Conservation (phyloP, 352 stramenopile genomes). For the Aphanomyces cochlioides region DNA sequence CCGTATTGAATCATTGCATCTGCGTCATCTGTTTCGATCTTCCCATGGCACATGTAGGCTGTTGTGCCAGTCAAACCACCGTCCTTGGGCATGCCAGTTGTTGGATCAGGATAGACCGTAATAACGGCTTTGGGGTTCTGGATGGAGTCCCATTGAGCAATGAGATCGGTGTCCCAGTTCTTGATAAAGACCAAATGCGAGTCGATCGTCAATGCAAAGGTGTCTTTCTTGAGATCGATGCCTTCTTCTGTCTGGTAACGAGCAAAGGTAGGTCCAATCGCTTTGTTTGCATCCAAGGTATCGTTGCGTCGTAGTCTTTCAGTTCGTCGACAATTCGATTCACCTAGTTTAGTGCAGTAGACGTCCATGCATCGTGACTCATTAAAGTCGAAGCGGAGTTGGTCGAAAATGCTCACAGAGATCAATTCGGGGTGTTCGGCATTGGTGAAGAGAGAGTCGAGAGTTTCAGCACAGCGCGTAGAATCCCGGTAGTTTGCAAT, state of each 20-base stretch:
- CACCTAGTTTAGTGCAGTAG: slow-evolving; percentile 21
- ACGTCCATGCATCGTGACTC: slow-evolving; percentile 23
- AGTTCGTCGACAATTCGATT: slow-evolving; percentile 8
- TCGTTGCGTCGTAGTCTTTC: slow-evolving; percentile 34
- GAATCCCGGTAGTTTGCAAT: slow-evolving; percentile 29
- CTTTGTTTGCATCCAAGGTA: slow-evolving; percentile 17
- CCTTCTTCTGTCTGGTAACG: slow-evolving; percentile 28
- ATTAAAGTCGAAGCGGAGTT: slow-evolving; percentile 22
- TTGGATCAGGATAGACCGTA: slow-evolving; percentile 25
- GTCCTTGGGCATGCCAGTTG: slow-evolving; percentile 20
- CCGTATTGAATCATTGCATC: slow-evolving; percentile 28
- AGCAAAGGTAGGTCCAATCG: slow-evolving; percentile 23
- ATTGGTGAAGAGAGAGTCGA: slow-evolving; percentile 22
- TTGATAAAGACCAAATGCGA: slow-evolving; percentile 26
- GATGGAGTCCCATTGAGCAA: slow-evolving; percentile 29
- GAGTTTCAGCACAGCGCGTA: slow-evolving; percentile 19
- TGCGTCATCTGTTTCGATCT: slow-evolving; percentile 24
- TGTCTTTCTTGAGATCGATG: slow-evolving; percentile 19
- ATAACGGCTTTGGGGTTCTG: slow-evolving; percentile 25
- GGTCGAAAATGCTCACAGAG: slow-evolving; percentile 25
- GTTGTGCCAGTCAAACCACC: background rate
- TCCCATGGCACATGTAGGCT: slow-evolving; percentile 20
- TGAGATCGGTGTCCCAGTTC: slow-evolving; percentile 28
- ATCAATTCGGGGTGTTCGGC: slow-evolving; percentile 11
- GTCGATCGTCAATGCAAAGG: slow-evolving; percentile 27